Percentiles rank a stretch among this genome's conserved stretches.
Conservation (phyloP, 768 basidiomycete species). For the Mycena belliarum region DNA sequence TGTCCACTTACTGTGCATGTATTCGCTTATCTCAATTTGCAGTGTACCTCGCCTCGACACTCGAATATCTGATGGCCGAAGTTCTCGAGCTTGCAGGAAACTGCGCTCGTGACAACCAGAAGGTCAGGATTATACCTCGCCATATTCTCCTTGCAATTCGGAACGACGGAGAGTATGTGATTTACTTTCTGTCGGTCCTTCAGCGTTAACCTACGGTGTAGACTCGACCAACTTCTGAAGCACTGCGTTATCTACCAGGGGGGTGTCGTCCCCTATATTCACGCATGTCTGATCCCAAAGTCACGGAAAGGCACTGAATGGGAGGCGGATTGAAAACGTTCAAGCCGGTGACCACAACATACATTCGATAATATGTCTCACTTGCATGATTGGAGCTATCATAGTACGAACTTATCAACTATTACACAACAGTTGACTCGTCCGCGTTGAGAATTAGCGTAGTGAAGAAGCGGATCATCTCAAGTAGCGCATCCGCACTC, state of each 20-base stretch:
- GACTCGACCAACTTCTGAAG: not conserved
- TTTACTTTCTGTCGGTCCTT: too few species aligned
- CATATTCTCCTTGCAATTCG: conserved; percentile 81
- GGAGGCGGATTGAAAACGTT: too few species aligned
- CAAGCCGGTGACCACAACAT: too few species aligned
- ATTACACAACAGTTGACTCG: conserved; percentile 27
- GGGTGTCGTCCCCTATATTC: conserved; percentile 4
- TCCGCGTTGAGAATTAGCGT: conserved; percentile 47
- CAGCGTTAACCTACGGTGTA: not conserved
- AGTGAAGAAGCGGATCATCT: conserved; percentile 45
- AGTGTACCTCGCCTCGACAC: conserved; percentile 85
- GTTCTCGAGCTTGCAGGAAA: conserved; percentile 85
- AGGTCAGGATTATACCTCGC: conserved; percentile 81
- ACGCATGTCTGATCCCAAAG: not conserved
- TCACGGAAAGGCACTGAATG: not conserved
- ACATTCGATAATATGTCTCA: too few species aligned
- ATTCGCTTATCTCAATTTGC: not conserved
- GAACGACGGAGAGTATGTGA: conserved; percentile 66
- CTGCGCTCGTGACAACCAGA: conserved; percentile 79
- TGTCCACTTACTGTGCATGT: not conserved
- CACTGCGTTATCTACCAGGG: not conserved
- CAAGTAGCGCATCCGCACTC: conserved; percentile 36
- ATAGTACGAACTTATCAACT: not conserved
- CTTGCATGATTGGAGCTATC: too few species aligned
- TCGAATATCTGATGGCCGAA: conserved; percentile 87